Conservation (phyloP, 805 yeast species). For the Starmerella roubikii region DNA sequence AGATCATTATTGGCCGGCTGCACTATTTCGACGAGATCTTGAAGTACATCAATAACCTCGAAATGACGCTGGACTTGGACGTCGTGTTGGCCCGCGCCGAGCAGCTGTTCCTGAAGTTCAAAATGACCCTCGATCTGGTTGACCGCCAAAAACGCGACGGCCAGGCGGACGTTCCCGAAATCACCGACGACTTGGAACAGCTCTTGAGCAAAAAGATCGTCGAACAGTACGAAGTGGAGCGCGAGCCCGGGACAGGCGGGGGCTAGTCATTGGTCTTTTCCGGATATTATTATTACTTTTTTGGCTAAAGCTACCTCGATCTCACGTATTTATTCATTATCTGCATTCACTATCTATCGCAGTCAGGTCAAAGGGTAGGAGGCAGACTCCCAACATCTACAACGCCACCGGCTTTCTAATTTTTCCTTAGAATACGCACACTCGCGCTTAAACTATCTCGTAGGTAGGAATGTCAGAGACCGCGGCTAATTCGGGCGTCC, state of each 20-base stretch:
- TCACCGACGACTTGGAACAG: conserved; percentile 41
- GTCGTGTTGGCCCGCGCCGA: conserved; percentile 78
- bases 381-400: no score
- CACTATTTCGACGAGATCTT: conserved; percentile 79
- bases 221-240: conserved; percentile 44
- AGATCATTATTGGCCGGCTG: conserved; percentile 59
- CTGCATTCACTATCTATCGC: no score
- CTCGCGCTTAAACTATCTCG: no score
- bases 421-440: no score
- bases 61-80: conserved; percentile 58
- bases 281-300: no score
- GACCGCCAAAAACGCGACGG: conserved; percentile 31
- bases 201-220: conserved; percentile 49
- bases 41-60: conserved; percentile 81
- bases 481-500: conserved; percentile 19
- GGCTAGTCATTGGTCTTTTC: no score
- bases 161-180: conserved; percentile 14
- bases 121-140: conserved; percentile 63
- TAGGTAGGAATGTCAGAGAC: not conserved
- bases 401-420: no score
- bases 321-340: no score
- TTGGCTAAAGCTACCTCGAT: no score
- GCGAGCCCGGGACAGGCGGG: conserved; percentile 28
- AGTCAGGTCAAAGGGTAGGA: no score
- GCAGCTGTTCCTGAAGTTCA: conserved; percentile 63